phyloP scores from a whole-genome alignment of 2,329 filamentous ascomycete species.

The Pseudogymnoascus sp. region DNA sequence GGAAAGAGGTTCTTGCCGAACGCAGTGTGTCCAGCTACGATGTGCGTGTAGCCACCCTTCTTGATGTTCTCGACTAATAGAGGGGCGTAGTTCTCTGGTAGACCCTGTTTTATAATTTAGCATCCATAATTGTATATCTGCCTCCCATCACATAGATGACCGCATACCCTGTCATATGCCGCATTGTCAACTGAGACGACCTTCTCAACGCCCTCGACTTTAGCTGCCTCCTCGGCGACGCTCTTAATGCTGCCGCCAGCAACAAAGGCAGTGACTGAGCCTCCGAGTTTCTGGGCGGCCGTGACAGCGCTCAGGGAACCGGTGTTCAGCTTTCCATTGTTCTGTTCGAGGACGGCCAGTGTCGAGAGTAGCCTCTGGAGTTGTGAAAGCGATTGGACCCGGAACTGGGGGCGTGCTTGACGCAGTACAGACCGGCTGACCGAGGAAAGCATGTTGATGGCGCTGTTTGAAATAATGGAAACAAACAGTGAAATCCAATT shows the following conservation, averaged over 20 bases:
- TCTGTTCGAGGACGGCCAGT: slow-evolving; percentile 85
- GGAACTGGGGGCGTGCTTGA: slow-evolving; percentile 35
- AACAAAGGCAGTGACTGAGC: slow-evolving; percentile 76
- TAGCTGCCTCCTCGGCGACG: slow-evolving; percentile 76
- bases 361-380: slow-evolving; percentile 71
- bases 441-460: slow-evolving; percentile 27
- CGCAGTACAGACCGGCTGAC: slow-evolving; percentile 23
- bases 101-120: slow-evolving; percentile 47
- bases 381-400: slow-evolving; percentile 38
- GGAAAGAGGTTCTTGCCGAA: slow-evolving; percentile 96
- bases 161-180: slow-evolving; percentile 77
- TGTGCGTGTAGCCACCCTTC: slow-evolving; percentile 86
- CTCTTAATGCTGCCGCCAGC: slow-evolving; percentile 71
- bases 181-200: slow-evolving; percentile 80
- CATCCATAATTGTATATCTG: not conserved
- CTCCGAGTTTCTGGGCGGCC: slow-evolving; percentile 80
- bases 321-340: slow-evolving; percentile 75
- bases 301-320: slow-evolving; percentile 79
- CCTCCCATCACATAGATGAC: not conserved
- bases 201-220: slow-evolving; percentile 86
- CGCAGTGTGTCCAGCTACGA: slow-evolving; percentile 83
- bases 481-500: slow-evolving; percentile 8
- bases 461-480: not conserved
- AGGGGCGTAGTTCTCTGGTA: slow-evolving; percentile 91
- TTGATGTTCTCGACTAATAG: slow-evolving; percentile 94